A percentile compares a stretch with the other conserved stretches of the same genome.
Evolutionary conservation across 768 basidiomycete genomes (phyloP).

Genomic region (Lyophyllum atratum): DNA sequence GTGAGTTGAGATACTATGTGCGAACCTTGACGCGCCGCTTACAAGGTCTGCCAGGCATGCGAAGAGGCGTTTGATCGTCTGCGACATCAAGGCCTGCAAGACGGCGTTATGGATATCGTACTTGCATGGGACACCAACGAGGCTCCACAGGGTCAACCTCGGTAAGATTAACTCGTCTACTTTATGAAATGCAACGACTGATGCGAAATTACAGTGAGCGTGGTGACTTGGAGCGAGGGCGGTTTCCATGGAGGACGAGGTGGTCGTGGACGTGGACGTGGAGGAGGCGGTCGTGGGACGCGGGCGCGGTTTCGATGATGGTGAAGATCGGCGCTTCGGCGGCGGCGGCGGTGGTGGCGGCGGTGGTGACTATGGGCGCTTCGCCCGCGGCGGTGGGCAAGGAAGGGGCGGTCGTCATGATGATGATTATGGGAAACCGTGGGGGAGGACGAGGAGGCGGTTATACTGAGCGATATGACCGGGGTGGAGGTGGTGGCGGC

Average conservation of each 20-base stretch:
- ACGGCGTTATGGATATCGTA: slow-evolving; percentile 86
- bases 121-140: slow-evolving; percentile 83
- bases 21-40: slow-evolving; percentile 8
- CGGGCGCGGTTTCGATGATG: slow-evolving; percentile 42
- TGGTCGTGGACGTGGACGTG: slow-evolving; percentile 43
- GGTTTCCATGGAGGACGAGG: slow-evolving; percentile 36
- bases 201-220: slow-evolving; percentile 18
- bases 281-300: slow-evolving; percentile 43
- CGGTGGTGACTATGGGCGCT: slow-evolving; percentile 43
- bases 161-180: slow-evolving; percentile 13
- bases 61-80: slow-evolving; percentile 80
- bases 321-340: slow-evolving; percentile 45
- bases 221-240: slow-evolving; percentile 31
- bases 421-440: slow-evolving; percentile 37
- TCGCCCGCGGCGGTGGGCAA: slow-evolving; percentile 42
- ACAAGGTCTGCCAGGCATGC: slow-evolving; percentile 52
- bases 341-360: slow-evolving; percentile 48
- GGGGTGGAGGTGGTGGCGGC: slow-evolving; percentile 36
- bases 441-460: slow-evolving; percentile 38
- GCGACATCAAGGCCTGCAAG: slow-evolving; percentile 75
- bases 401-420: slow-evolving; percentile 44
- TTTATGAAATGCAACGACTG: background rate
- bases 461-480: slow-evolving; percentile 47
- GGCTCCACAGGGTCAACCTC: slow-evolving; percentile 30
- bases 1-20: slow-evolving; percentile 39